Base-by-base conservation (phyloP, 306 rosid genomes). In the Prunus fruticosa region DNA sequence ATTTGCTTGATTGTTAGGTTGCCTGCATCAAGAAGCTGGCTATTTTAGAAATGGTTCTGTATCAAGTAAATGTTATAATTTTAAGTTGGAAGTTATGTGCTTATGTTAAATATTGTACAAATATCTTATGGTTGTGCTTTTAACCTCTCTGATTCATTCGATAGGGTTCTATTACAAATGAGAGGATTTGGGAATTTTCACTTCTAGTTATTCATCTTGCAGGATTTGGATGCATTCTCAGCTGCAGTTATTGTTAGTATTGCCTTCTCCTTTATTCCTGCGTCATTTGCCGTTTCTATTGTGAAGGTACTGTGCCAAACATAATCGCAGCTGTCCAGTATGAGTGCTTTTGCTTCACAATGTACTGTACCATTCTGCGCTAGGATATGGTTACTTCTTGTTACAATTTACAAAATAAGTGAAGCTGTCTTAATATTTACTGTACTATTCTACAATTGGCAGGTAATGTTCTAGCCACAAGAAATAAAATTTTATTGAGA, bases 141-240 rank as follows among this genome's bases (percentile, higher is more conserved):
- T 64, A 18, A 68, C 52, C 27, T 12, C 34, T 13, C 15, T 20
- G 19, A 1, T 19, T 71, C 41, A 58, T 28, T 73, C 5, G 23
- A 18, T 41, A 20, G 14, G 45, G 30, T 71, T 78, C 57, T 34
- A 27, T 63, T 49, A 61, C 54, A 18, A 43, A 25, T 41, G 27
- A 52, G 19, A 64, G 73, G 61, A 63, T 78, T 22, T 11, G 3
- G 23, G 30, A 45, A 28, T 28, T 76, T 56, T 12, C 38, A 46
- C 27, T 50, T 47, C 50, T 9, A 38, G 18, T 53, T 54, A 13
- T 69, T 66, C 74, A 73, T 69, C 80, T 75, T 89, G 84, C 78
- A 95, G 98, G 98, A 95, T 82, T 87, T 95, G 88, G 98, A 95
- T 74, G 98, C 98, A 58, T 94, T 94, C 85, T 91, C 98, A 69